Evolutionary conservation across 2,329 filamentous ascomycete genomes (phyloP).

Genomic region (Chaetomiaceae sp.): DNA sequence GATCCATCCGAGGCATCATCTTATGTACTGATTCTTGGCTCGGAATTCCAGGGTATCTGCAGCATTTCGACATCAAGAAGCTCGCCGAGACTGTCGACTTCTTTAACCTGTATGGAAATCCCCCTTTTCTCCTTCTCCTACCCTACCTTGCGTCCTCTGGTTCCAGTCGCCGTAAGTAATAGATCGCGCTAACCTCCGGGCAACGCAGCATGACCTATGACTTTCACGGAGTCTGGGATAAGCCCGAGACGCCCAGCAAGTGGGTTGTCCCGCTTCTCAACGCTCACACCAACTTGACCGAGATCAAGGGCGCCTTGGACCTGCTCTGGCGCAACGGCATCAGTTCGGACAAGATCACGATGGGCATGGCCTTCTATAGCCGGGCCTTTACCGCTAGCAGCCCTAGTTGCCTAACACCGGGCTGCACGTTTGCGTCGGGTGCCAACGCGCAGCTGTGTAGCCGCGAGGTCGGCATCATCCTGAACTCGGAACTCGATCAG

Average conservation of each 20-base stretch:
- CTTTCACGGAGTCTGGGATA: background rate
- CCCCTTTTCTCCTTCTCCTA: no score
- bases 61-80: conserved; percentile 25
- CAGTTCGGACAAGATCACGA: background rate
- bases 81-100: conserved; percentile 32
- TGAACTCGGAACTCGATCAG: background rate
- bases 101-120: no score
- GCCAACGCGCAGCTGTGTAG: background rate
- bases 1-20: background rate
- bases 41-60: no score
- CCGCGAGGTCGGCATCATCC: no score
- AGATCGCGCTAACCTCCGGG: no score
- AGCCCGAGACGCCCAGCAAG: no score
- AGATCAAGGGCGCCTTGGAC: background rate
- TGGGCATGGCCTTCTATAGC: background rate
- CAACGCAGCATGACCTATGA: background rate
- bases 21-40: no score
- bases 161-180: no score
- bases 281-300: background rate
- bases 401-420: background rate
- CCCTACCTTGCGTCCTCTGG: no score
- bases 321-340: background rate
- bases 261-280: background rate
- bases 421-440: background rate
- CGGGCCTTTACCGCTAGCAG: background rate